Percentiles rank a stretch among this genome's conserved stretches.
Evolutionary conservation across 2,329 filamentous ascomycete species (phyloP).

Genomic region (Aspergillus amoenus): DNA sequence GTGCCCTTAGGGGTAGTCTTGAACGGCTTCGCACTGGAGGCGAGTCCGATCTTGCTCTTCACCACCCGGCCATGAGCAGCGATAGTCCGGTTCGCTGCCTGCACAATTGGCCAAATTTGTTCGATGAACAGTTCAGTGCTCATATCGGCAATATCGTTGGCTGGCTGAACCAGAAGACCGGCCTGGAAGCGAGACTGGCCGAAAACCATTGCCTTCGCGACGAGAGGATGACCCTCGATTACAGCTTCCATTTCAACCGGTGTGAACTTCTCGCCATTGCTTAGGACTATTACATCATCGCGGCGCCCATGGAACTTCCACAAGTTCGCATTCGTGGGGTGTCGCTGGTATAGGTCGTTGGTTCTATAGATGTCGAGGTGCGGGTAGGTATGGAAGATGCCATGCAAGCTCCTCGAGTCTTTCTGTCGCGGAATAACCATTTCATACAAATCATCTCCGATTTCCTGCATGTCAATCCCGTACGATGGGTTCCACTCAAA

Average conservation of each 20-base stretch:
- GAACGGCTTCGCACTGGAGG: slow-evolving; percentile 3
- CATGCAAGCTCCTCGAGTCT: slow-evolving; percentile 24
- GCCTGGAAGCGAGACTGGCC: slow-evolving; percentile 19
- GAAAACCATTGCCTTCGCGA: slow-evolving; percentile 17
- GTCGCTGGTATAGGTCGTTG: slow-evolving; percentile 19
- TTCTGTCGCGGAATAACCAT: slow-evolving; percentile 35
- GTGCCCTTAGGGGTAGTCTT: slow-evolving; percentile 9
- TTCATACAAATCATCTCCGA: slow-evolving; percentile 32
- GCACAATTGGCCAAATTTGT: slow-evolving; percentile 8
- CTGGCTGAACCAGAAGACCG: slow-evolving; percentile 17
- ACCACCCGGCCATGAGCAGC: slow-evolving; percentile 6
- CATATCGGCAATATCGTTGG: not conserved
- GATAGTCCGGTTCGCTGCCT: slow-evolving; percentile 4
- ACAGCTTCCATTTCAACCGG: slow-evolving; percentile 17
- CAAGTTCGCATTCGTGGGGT: slow-evolving; percentile 22
- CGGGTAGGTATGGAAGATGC: slow-evolving; percentile 30
- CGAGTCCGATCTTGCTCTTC: slow-evolving; percentile 1
- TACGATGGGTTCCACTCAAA: not conserved
- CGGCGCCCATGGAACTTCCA: slow-evolving; percentile 25
- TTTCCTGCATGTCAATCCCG: slow-evolving; percentile 21
- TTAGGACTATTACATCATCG: slow-evolving; percentile 26
- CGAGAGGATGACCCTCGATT: slow-evolving; percentile 16
- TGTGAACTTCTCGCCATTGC: slow-evolving; percentile 22
- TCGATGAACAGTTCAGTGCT: slow-evolving; percentile 2
- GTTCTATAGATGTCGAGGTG: slow-evolving; percentile 26